Conservation (phyloP, 192 early-diverging fungal genomes). For the Gryganskiella cystojenkinii region DNA sequence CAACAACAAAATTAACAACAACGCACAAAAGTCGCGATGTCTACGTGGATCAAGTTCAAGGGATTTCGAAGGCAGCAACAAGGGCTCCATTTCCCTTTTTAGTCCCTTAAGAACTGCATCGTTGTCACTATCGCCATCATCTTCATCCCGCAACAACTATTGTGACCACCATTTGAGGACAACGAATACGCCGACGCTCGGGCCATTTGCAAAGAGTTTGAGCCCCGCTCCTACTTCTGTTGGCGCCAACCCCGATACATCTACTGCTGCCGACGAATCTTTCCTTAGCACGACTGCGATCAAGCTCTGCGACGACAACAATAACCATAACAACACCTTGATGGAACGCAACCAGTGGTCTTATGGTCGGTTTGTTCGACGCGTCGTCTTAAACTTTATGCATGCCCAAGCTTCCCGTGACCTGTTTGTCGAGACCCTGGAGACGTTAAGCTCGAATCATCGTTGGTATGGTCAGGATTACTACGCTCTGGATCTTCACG, state of each 20-base stretch:
- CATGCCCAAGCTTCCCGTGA: constrained; percentile 41
- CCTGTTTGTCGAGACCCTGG: constrained; percentile 26
- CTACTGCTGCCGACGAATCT: not conserved
- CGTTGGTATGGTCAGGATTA: too few relatives aligned
- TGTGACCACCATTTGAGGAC: not conserved
- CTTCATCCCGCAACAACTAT: not conserved
- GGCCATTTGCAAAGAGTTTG: not conserved
- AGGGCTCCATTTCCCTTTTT: too few relatives aligned
- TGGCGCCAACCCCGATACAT: not conserved
- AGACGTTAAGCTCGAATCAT: too few relatives aligned
- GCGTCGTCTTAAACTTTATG: constrained; percentile 38
- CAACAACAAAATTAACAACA: too few relatives aligned
- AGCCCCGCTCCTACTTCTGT: not conserved
- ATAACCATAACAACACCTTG: too few relatives aligned
- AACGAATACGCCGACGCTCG: not conserved
- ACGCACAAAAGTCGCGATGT: too few relatives aligned
- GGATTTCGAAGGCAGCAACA: too few relatives aligned
- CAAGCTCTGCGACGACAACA: too few relatives aligned
- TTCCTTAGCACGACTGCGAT: not conserved
- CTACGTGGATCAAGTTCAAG: too few relatives aligned
- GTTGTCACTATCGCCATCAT: too few relatives aligned
- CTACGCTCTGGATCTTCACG: constrained; percentile 26
- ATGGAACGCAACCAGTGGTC: too few relatives aligned
- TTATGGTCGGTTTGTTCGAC: constrained; percentile 14
- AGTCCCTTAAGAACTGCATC: too few relatives aligned